Conservation (phyloP, 306 rosid species). For the Purshia tridentata region DNA sequence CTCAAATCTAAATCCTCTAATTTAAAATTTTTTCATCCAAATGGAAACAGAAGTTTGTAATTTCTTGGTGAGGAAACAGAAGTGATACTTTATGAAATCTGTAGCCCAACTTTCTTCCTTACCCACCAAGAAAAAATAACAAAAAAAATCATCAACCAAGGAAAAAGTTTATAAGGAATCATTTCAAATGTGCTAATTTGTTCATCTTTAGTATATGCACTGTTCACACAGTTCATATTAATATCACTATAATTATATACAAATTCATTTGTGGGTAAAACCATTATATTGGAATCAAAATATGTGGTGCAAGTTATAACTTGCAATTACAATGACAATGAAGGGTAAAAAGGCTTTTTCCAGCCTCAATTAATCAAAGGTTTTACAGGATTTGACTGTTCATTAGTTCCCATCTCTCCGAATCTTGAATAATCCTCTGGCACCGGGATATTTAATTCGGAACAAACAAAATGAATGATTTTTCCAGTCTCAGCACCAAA, state of each 20-base stretch:
- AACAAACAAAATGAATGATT: constrained; percentile 70
- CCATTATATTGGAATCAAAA: neutral
- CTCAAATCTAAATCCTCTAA: too few species aligned
- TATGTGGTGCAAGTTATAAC: neutral
- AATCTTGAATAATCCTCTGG: constrained; percentile 58
- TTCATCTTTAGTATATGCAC: neutral
- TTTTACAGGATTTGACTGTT: constrained; percentile 25
- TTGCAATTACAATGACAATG: neutral
- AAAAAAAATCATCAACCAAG: neutral
- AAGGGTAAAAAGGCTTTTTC: constrained; percentile 8
- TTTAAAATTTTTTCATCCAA: too few species aligned
- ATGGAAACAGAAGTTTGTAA: too few species aligned
- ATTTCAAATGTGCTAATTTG: neutral
- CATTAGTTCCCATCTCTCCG: constrained; percentile 29
- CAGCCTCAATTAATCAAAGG: constrained; percentile 71
- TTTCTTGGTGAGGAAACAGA: too few species aligned
- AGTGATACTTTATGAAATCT: too few species aligned
- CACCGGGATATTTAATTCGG: constrained; percentile 80
- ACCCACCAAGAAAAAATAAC: neutral
- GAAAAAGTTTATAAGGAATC: neutral
- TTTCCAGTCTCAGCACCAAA: constrained; percentile 64
- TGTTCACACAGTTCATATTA: neutral
- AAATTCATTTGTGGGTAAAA: neutral
- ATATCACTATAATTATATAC: neutral
- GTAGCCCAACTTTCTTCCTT: too few species aligned